Conservation (phyloP, 2,329 filamentous ascomycete species). For the Alternaria sp. region DNA sequence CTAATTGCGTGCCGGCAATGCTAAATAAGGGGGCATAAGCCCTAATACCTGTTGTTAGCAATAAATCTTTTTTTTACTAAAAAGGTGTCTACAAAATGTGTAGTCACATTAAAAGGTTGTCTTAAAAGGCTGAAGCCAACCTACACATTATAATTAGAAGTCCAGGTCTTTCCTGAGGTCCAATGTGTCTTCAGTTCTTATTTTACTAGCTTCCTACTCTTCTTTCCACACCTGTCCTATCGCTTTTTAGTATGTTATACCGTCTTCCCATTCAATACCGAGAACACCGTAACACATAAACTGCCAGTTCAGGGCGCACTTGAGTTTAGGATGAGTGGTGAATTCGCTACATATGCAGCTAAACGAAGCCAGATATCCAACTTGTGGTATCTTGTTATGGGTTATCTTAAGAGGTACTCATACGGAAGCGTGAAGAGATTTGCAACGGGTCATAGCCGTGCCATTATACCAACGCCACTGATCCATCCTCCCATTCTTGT, state of each 20-base stretch:
- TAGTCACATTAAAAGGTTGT: no score
- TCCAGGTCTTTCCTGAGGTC: constrained; percentile 17
- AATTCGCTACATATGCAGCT: background rate
- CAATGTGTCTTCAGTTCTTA: no score
- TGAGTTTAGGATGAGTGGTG: background rate
- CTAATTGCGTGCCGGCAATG: no score
- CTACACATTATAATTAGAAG: background rate
- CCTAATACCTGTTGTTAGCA: no score
- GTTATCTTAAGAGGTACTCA: background rate
- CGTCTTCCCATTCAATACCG: constrained; percentile 25
- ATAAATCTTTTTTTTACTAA: no score
- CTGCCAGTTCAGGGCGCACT: background rate
- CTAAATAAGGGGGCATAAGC: no score
- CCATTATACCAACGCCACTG: background rate
- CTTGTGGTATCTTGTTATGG: background rate
- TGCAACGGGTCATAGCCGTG: background rate
- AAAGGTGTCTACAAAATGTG: no score
- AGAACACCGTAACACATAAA: constrained; percentile 24
- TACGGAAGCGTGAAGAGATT: background rate
- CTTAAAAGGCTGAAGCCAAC: no score
- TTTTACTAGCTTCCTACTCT: constrained; percentile 17
- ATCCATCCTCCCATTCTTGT: background rate
- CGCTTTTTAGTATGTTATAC: constrained; percentile 20
- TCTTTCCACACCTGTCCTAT: constrained; percentile 17
- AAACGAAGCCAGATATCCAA: background rate